A percentile compares a stretch with the other conserved stretches of the same genome.
These are phyloP conservation scores for Xylaria telfairii DNA, from an alignment of 495 filamentous ascomycete genomes.

Conservation along the genomic window DNA sequence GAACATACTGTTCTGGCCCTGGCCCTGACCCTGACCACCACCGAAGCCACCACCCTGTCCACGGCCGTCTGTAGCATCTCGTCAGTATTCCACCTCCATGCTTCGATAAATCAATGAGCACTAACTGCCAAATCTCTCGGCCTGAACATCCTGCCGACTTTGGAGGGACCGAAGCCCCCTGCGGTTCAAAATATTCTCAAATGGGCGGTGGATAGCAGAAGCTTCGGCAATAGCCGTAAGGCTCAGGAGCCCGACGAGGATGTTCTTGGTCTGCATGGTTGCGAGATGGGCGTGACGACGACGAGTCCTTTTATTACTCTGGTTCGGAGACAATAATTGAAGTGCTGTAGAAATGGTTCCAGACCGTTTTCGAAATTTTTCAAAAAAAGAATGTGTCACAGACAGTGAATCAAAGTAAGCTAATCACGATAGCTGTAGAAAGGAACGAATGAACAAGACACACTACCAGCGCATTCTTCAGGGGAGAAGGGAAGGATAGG, in stretches of 20 bases:
- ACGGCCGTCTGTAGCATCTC: background rate
- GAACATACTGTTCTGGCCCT: conserved; percentile 22
- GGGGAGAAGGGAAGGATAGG: conserved; percentile 39
- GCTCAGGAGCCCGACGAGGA: conserved; percentile 50
- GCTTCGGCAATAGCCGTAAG: conserved; percentile 48
- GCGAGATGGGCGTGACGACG: conserved; percentile 27
- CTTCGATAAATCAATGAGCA: background rate
- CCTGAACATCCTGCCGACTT: conserved; percentile 26
- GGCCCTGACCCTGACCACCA: conserved; percentile 27
- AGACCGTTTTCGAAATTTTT: conserved; percentile 51
- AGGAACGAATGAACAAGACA: conserved; percentile 57
- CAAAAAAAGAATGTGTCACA: conserved; percentile 48
- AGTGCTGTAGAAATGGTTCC: conserved; percentile 51
- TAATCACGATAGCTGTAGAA: conserved; percentile 45
- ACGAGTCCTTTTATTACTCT: conserved; percentile 29
- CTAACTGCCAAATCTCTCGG: conserved; percentile 9
- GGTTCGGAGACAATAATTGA: conserved; percentile 31
- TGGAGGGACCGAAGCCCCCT: conserved; percentile 27
- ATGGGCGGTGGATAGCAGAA: conserved; percentile 47
- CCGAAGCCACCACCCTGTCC: conserved; percentile 14
- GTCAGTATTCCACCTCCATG: background rate
- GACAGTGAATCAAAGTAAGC: conserved; percentile 48
- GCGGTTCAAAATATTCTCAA: conserved; percentile 38
- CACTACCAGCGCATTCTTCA: conserved; percentile 52
- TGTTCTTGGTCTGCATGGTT: conserved; percentile 55